A percentile compares a stretch with the other conserved stretches of the same genome.
Evolutionary conservation across 768 basidiomycete genomes (phyloP).

Genomic region (Rhodotorula taiwanensis): DNA sequence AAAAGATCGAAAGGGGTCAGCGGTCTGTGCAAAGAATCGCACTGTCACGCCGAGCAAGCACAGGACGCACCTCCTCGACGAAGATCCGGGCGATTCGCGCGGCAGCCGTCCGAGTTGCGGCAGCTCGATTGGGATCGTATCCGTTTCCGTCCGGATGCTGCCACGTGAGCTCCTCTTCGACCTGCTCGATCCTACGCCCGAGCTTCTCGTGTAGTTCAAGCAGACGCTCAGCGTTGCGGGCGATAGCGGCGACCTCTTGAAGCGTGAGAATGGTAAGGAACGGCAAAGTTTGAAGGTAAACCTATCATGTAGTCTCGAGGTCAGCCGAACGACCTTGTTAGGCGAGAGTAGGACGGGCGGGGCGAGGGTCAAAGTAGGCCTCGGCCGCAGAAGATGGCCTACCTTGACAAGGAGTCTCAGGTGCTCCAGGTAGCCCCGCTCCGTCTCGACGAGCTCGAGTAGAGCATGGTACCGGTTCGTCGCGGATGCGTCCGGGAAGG

Average conservation of each 20-base stretch:
- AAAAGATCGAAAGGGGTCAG: conserved; percentile 53
- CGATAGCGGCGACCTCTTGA: conserved; percentile 20
- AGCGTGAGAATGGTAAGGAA: conserved; percentile 35
- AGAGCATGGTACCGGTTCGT: conserved; percentile 62
- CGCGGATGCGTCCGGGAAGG: conserved; percentile 21
- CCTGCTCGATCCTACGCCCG: conserved; percentile 11
- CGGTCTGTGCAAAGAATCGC: conserved; percentile 43
- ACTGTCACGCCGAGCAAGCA: too few relatives aligned
- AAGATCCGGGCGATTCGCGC: conserved; percentile 14
- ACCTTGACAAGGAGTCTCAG: conserved; percentile 70
- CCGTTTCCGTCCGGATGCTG: not conserved
- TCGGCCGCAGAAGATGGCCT: too few relatives aligned
- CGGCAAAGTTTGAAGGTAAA: conserved; percentile 40
- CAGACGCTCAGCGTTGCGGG: conserved; percentile 26
- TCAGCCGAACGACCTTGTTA: too few relatives aligned
- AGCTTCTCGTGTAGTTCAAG: conserved; percentile 38
- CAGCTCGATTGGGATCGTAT: not conserved
- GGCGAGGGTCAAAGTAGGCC: too few relatives aligned
- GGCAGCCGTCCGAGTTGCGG: conserved; percentile 10
- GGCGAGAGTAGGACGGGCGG: too few relatives aligned
- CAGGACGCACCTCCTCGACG: conserved; percentile 50
- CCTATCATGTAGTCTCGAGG: conserved; percentile 21
- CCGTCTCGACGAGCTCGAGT: conserved; percentile 75
- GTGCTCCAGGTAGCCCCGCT: conserved; percentile 72
- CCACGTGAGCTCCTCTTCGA: conserved; percentile 34